These are phyloP conservation scores for Alternaria sp. DNA, from an alignment of 2,329 filamentous ascomycete genomes.

Conservation along the genomic window DNA sequence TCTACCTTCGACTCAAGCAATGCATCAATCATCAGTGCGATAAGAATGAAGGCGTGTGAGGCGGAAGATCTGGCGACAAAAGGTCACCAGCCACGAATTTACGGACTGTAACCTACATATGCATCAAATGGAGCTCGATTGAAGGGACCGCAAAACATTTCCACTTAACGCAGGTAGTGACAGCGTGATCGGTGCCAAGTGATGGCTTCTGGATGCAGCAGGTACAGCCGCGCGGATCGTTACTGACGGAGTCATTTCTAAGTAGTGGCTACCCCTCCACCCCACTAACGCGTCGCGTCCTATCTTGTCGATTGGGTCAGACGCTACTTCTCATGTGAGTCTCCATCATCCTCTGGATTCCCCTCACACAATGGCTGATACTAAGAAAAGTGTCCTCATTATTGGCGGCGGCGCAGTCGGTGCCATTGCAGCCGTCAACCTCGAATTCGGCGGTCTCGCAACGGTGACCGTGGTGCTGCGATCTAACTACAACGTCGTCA, in stretches of 20 bases:
- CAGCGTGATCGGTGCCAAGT: background rate
- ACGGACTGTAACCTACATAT: constrained; percentile 49
- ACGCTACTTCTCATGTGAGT: constrained; percentile 7
- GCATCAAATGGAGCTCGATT: constrained; percentile 50
- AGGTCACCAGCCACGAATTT: constrained; percentile 43
- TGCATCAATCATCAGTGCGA: constrained; percentile 30
- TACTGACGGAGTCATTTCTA: constrained; percentile 12
- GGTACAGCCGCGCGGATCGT: background rate
- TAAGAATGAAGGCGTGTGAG: constrained; percentile 35
- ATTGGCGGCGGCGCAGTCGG: constrained; percentile 64
- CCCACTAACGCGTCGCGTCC: constrained; percentile 27
- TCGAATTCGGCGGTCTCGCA: constrained; percentile 60
- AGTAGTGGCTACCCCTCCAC: constrained; percentile 28
- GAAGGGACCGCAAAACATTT: constrained; percentile 33
- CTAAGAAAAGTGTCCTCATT: constrained; percentile 54
- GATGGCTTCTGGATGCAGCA: constrained; percentile 1
- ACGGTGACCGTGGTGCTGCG: constrained; percentile 62
- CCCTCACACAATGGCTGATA: constrained; percentile 30
- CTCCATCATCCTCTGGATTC: background rate
- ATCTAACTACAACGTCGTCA: constrained; percentile 61
- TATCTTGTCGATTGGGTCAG: constrained; percentile 11
- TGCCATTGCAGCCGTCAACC: constrained; percentile 61
- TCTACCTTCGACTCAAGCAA: constrained; percentile 44
- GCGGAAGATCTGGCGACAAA: constrained; percentile 40
- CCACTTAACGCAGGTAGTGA: background rate